phyloP scores from a whole-genome alignment of 306 rosid genomes.

The Ammopiptanthus mongolicus region DNA sequence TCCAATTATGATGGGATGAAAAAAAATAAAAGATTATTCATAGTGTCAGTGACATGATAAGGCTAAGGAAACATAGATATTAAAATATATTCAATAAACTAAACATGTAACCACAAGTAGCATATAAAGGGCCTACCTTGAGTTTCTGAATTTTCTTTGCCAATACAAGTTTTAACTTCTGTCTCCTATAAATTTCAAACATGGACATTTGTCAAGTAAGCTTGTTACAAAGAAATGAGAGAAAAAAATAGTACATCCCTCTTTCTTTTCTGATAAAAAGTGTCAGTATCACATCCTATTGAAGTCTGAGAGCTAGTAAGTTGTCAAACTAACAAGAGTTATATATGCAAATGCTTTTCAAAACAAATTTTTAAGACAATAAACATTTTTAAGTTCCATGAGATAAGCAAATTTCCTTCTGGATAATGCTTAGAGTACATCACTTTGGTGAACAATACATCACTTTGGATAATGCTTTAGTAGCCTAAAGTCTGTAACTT shows the following conservation, averaged over 20 bases:
- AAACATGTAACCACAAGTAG: background rate
- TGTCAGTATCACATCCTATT: background rate
- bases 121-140: constrained; percentile 44
- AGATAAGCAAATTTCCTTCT: background rate
- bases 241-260: background rate
- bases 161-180: constrained; percentile 48
- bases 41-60: background rate
- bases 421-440: too few relatives aligned
- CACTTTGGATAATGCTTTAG: too few relatives aligned
- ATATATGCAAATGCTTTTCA: background rate
- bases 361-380: background rate
- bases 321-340: background rate
- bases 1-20: background rate
- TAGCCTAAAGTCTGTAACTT: too few relatives aligned
- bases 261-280: background rate
- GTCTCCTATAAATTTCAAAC: constrained; percentile 50
- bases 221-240: background rate
- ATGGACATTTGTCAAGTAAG: constrained; percentile 23
- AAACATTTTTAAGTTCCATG: background rate
- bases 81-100: background rate
- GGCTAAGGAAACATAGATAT: background rate
- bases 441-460: too few relatives aligned
- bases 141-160: constrained; percentile 48
- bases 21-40: background rate
- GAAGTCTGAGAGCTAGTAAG: background rate